phyloP scores from a whole-genome alignment of 1,284 basidiomycete species.

The Ganoderma lingzhi region DNA sequence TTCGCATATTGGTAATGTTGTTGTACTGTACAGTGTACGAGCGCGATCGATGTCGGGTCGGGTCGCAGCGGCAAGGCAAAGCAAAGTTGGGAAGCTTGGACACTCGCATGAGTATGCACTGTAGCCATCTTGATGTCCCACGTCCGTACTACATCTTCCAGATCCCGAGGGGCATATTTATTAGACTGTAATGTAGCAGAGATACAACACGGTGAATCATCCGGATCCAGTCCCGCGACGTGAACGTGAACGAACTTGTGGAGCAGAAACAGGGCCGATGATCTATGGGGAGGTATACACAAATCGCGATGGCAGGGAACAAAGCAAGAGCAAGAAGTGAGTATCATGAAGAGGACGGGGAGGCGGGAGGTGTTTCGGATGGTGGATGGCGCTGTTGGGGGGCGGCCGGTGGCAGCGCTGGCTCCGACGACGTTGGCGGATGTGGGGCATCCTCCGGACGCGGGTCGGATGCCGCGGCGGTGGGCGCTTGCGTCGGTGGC shows the following conservation, averaged over 20 bases:
- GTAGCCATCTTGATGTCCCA: slow-evolving; percentile 11
- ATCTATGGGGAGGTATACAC: slow-evolving; percentile 8
- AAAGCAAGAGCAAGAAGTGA: background rate
- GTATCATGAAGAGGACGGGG: background rate
- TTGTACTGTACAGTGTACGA: slow-evolving; percentile 14
- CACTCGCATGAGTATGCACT: background rate
- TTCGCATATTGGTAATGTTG: background rate
- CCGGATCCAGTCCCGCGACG: background rate
- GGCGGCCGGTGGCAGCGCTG: background rate
- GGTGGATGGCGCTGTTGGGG: background rate
- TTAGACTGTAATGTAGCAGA: slow-evolving; percentile 20
- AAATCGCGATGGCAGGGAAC: background rate
- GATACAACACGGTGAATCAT: slow-evolving; percentile 12
- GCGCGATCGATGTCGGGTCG: slow-evolving; percentile 4
- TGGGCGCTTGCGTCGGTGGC: background rate
- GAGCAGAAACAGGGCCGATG: background rate
- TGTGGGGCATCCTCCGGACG: background rate
- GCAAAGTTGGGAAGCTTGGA: background rate
- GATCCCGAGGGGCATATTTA: slow-evolving; percentile 17
- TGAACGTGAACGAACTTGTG: background rate
- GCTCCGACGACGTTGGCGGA: background rate
- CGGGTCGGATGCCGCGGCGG: background rate
- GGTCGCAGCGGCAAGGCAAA: background rate
- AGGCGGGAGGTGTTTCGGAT: background rate
- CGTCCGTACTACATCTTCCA: background rate